Base-by-base conservation (phyloP, 1,284 basidiomycete species). In the Boletellus deceptivus region DNA sequence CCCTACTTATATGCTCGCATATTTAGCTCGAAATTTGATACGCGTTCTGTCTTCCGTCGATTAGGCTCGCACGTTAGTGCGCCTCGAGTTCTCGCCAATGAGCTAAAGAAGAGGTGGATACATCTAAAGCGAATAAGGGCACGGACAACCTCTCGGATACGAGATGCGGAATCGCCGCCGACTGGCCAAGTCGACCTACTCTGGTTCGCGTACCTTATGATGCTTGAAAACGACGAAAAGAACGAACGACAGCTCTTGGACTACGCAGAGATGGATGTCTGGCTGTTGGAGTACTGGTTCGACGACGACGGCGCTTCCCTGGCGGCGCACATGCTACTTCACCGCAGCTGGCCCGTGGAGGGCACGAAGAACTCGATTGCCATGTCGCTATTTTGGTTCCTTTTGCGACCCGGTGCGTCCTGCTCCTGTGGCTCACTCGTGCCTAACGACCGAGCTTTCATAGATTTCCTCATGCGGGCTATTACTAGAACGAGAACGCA, bases 161-260 rank as follows among this genome's bases (percentile, higher is more conserved):
- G 41, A 38, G 43, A 53, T 55, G 10, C 60, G 61, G 55, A 57
- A 59, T 22, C 50, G 50, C 40, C 69, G 29, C 55, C 62, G 24
- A 59, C 59, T 2, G 34, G 7, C 16, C 59, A 71, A 27, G 60
- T 64, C 46, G 72, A 73, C 14, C 70, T 84, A 39, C 75, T 93
- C 3, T 87, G 83, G 75, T 76, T 79, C 14, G 75, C 83, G 2
- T 92, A 88, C 64, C 68, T 90, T 49, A 82, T 93, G 81, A 73
- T 91, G 69, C 69, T 86, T 40, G 91, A 94, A 71, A 89, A 90
- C 64, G 84, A 91, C 49, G 89, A 86, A 34, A 84, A 82, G 67
- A 94, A 94, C 60, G 73, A 80, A 46, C 67, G 49, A 27, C 89
- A 91, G 59, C 75, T 93, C 29, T 66, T 79, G 43, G 79, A 76